Evolutionary conservation across 495 filamentous ascomycete species (phyloP).

Genomic region (Apiosordaria backusii): DNA sequence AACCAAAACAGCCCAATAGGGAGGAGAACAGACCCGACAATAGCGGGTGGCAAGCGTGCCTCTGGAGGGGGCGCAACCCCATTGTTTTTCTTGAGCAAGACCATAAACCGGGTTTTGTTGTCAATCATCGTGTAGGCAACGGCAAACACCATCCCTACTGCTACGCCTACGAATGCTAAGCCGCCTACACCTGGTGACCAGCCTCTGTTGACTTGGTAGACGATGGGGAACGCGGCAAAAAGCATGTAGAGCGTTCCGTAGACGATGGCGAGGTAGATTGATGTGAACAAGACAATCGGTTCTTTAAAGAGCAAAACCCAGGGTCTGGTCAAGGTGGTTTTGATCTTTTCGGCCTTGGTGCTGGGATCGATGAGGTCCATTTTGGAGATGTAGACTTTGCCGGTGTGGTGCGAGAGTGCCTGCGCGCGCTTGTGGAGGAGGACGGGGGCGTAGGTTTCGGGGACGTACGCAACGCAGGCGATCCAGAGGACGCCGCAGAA

Average conservation of each 20-base stretch:
- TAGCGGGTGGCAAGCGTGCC: slow-evolving; percentile 74
- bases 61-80: slow-evolving; percentile 54
- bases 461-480: slow-evolving; percentile 61
- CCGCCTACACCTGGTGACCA: slow-evolving; percentile 72
- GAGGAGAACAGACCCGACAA: slow-evolving; percentile 52
- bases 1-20: slow-evolving; percentile 60
- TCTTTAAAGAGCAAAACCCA: slow-evolving; percentile 74
- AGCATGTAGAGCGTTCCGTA: slow-evolving; percentile 86
- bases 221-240: slow-evolving; percentile 83
- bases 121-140: slow-evolving; percentile 64
- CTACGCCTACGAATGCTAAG: slow-evolving; percentile 72
- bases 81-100: slow-evolving; percentile 42
- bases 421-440: slow-evolving; percentile 69
- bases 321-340: slow-evolving; percentile 58
- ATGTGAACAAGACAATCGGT: slow-evolving; percentile 77
- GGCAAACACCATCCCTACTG: slow-evolving; percentile 70
- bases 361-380: slow-evolving; percentile 57
- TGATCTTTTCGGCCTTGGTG: slow-evolving; percentile 44
- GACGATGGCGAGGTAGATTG: slow-evolving; percentile 72
- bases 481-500: slow-evolving; percentile 66
- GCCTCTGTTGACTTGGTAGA: slow-evolving; percentile 68
- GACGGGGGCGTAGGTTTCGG: slow-evolving; percentile 76
- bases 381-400: slow-evolving; percentile 56
- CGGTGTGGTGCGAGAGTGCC: slow-evolving; percentile 62
- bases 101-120: slow-evolving; percentile 39